Evolutionary conservation across 192 early-diverging fungal species (phyloP), one percentile per base, ranked within the genome.

Genomic region (Podila minutissima): DNA sequence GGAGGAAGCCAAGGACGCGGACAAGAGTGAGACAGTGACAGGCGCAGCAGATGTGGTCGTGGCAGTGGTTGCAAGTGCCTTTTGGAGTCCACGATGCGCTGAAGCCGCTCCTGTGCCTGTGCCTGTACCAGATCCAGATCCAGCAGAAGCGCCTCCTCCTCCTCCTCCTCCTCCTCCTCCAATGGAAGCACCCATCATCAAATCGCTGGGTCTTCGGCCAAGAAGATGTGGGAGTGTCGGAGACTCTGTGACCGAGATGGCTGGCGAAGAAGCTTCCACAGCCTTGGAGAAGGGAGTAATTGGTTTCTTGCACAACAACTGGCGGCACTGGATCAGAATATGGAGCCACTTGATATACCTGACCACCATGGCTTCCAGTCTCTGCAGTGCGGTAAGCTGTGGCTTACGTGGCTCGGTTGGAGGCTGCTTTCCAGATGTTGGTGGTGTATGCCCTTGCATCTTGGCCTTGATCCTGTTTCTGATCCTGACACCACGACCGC

Each of bases 321-420:
- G 77, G 20, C 71, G 66, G 69, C 66, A 73, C n/a, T 81, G 77
- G 24, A 81, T 69, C 71, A 81, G 49, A 9, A 81, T 67, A 19
- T 81, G 77, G 17, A 81, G 63, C 77, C 77, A 81, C 28, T 81
- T 81, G 38, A 81, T 73, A 22, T 81, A 81, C 29, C 77, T 60
- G 26, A 81, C n/a, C 32, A 81, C 77, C 77, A 81, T 81, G 0
- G 71, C 77, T 24, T 81, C 77, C 57, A 81, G 24, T 38, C 71
- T 38, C 10, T 22, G 62, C 13, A 41, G 28, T 3, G 48, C 22
- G 8, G 48, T 38, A 7, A 50, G 69, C 20, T 58, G 22, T 49
- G 66, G 29, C 31, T 13, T 38, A 15, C 20, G 64, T 20, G 51
- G 3, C 41, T 17, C 41, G 12, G 41, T 15, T 46, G 13, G 41